Conservation (phyloP, 176 grass and related monocot species). For the Stipa capillata region DNA sequence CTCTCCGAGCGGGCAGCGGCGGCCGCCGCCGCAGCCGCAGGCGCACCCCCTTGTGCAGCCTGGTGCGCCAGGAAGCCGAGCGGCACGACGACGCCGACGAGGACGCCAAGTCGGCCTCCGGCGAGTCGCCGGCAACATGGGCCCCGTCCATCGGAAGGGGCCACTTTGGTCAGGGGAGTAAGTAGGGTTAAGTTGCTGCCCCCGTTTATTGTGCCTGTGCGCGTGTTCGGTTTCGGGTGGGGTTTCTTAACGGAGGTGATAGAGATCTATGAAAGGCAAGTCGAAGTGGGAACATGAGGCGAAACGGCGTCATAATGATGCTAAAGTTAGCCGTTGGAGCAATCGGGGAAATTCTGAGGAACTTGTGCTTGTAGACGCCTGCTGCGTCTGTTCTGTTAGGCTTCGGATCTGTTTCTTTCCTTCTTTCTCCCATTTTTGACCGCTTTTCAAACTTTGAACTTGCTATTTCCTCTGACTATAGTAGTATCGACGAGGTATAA, state of each 20-base stretch:
- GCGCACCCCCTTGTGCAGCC: slow-evolving; percentile 22
- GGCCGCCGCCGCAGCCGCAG: slow-evolving; percentile 11
- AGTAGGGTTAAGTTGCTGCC: slow-evolving; percentile 15
- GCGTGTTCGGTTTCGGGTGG: neutral
- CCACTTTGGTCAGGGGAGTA: neutral
- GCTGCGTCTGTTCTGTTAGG: neutral
- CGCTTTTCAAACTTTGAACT: neutral
- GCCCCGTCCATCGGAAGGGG: slow-evolving; percentile 25
- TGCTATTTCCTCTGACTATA: neutral
- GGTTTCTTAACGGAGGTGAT: neutral
- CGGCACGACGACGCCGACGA: slow-evolving; percentile 20
- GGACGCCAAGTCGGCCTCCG: slow-evolving; percentile 6
- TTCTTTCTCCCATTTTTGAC: neutral
- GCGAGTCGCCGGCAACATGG: neutral
- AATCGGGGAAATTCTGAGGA: neutral
- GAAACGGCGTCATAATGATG: neutral
- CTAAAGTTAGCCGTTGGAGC: slow-evolving; percentile 15
- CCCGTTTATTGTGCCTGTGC: neutral
- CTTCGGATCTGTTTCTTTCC: neutral
- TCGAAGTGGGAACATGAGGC: neutral
- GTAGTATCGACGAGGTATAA: neutral
- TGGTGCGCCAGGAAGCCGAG: neutral
- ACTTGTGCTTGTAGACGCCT: neutral
- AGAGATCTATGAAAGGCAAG: neutral
- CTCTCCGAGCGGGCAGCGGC: neutral